These are phyloP conservation scores for Chalciporus sp. DNA, from an alignment of 1,284 basidiomycete species.

Conservation along the genomic window DNA sequence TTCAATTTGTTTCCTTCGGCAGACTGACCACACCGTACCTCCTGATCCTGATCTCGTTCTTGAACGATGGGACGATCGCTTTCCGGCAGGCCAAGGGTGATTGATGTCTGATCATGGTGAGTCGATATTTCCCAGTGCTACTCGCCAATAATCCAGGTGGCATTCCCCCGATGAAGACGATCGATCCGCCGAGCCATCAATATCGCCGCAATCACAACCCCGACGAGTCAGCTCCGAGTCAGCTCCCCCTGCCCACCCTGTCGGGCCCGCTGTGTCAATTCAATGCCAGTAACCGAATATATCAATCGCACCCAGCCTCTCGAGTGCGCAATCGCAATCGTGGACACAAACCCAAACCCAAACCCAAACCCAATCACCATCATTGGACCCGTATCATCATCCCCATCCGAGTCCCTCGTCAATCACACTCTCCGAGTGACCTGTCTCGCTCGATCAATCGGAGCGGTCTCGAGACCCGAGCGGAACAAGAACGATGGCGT, in stretches of 20 bases:
- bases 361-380: constrained; percentile 1
- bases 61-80: background rate
- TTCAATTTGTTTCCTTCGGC: background rate
- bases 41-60: background rate
- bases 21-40: background rate
- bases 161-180: background rate
- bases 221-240: background rate
- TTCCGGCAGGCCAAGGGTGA: background rate
- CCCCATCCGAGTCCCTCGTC: background rate
- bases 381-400: background rate
- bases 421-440: background rate
- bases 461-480: background rate
- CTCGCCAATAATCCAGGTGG: background rate
- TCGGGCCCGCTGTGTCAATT: background rate
- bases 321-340: background rate
- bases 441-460: background rate
- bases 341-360: background rate
- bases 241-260: background rate
- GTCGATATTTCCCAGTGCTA: background rate
- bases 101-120: background rate
- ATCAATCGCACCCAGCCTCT: background rate
- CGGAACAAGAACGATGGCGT: background rate
- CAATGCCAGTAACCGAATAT: background rate
- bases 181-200: no score
- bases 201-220: background rate